These are phyloP conservation scores for Tremellales sp. DNA, from an alignment of 1,284 basidiomycete species.

Conservation along the genomic window DNA sequence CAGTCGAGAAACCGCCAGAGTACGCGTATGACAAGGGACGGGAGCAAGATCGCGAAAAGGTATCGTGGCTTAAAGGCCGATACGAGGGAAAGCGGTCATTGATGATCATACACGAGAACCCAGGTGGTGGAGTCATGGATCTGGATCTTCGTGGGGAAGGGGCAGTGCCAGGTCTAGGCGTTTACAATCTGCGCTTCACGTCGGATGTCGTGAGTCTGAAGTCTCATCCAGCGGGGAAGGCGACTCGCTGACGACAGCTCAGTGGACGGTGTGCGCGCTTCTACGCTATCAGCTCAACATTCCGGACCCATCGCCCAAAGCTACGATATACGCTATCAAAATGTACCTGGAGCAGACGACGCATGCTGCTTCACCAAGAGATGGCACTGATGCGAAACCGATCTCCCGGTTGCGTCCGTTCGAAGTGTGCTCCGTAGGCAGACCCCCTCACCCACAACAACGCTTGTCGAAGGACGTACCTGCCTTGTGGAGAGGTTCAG, in stretches of 20 bases:
- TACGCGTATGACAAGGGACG: not conserved
- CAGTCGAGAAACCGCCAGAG: not conserved
- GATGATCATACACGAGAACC: constrained; percentile 25
- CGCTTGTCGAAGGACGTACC: not conserved
- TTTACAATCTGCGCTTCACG: constrained; percentile 22
- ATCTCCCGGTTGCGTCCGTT: not conserved
- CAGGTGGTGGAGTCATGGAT: constrained; percentile 14
- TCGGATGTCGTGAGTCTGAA: constrained; percentile 24
- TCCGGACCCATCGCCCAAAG: not conserved
- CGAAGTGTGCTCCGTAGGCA: not conserved
- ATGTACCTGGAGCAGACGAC: not conserved
- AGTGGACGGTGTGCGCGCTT: not conserved
- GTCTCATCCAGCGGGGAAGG: not conserved
- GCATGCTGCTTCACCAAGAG: not conserved
- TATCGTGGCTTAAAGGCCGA: constrained; percentile 13
- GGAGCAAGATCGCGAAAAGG: constrained; percentile 1
- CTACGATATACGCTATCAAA: not conserved
- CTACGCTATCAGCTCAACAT: not conserved
- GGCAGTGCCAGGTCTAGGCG: constrained; percentile 20
- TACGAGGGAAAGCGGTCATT: constrained; percentile 6
- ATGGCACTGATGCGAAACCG: not conserved
- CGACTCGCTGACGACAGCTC: constrained; percentile 1
- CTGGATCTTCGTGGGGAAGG: constrained; percentile 21
- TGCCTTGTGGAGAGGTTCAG: not conserved
- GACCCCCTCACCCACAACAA: not conserved